Evolutionary conservation across 495 filamentous ascomycete species (phyloP), one percentile per base, ranked within the genome.

Genomic region (Cryomyces antarcticus): DNA sequence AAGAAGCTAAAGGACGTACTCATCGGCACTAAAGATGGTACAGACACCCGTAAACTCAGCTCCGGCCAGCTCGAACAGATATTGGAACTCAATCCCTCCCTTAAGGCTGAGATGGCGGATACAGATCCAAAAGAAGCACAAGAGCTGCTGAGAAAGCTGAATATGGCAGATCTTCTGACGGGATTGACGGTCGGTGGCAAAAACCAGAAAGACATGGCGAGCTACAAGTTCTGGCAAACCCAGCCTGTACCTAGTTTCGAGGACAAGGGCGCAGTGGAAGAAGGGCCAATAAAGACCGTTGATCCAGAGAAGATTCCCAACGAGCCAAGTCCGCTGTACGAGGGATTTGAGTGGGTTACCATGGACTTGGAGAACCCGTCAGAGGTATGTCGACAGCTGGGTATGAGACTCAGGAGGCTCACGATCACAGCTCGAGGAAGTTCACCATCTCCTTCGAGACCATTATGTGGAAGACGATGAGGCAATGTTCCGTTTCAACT

Each of bases 401-500:
- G 12, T 5, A 3, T 27, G 28, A 17, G 28, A 30, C 12, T 5
- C n/a, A 39, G 30, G 39, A 35, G 9, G 40, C 43, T 55, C 38
- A 57, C 29, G 33, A 3, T 5, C 4, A 3, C 40, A 62, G 67
- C 63, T 89, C 28, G 68, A 77, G 41, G 87, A 95, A 60, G 74
- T 94, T 3, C 93, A 82, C 58, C 80, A 93, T 46, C 65, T 97
- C 30, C 66, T 97, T 38, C 78, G 76, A 44, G 77, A 85, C 11
- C 89, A 97, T 56, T 97, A 94, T 48, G 92, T 97, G 36, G 92
- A 97, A 60, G 92, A 97, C 53, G 77, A 83, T 45, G 83, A 92
- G 51, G 83, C 86, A 39, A 92, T 89, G 80, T 97, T 97, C 64
- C 72, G 89, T 37, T 95, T 96, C 67, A 82, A 82, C 57, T 97